Conservation (phyloP, 345 rosid species). For the Orychophragmus violaceus region DNA sequence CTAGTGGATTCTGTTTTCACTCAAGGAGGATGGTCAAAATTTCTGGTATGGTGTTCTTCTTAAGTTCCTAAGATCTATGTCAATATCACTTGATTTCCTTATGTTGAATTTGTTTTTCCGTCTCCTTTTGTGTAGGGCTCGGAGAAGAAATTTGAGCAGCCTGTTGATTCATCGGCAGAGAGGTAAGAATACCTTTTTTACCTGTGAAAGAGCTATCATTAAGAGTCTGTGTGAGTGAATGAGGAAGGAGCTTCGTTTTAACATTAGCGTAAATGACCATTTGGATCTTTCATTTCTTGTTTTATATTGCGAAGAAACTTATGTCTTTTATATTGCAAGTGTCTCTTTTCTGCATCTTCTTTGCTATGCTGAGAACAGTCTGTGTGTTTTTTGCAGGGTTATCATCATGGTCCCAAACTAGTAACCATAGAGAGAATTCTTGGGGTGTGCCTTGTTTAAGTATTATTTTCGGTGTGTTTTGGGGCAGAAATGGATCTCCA, state of each 20-base stretch:
- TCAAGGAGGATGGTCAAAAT: constrained; percentile 76
- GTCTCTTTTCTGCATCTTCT: not conserved
- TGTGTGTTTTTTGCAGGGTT: too few relatives aligned
- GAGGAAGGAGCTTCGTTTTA: not conserved
- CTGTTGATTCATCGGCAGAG: constrained; percentile 78
- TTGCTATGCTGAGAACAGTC: not conserved
- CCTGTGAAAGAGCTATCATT: not conserved
- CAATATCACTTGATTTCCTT: not conserved
- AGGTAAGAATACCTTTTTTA: constrained; percentile 45
- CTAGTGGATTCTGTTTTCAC: too few relatives aligned
- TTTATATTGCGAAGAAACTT: not conserved
- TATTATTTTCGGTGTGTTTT: too few relatives aligned
- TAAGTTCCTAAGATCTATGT: not conserved
- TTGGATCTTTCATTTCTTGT: not conserved
- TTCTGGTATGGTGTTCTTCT: constrained; percentile 44
- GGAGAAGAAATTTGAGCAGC: constrained; percentile 41
- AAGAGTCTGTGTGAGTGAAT: not conserved
- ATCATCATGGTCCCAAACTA: too few relatives aligned
- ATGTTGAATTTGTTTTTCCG: not conserved
- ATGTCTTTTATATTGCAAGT: not conserved
- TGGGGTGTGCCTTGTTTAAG: too few relatives aligned
- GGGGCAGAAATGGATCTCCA: too few relatives aligned
- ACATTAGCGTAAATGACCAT: not conserved
- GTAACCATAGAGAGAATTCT: too few relatives aligned
- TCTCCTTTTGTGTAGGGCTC: constrained; percentile 59